Base-by-base conservation (phyloP, 345 rosid species). In the Eucalyptus albens region DNA sequence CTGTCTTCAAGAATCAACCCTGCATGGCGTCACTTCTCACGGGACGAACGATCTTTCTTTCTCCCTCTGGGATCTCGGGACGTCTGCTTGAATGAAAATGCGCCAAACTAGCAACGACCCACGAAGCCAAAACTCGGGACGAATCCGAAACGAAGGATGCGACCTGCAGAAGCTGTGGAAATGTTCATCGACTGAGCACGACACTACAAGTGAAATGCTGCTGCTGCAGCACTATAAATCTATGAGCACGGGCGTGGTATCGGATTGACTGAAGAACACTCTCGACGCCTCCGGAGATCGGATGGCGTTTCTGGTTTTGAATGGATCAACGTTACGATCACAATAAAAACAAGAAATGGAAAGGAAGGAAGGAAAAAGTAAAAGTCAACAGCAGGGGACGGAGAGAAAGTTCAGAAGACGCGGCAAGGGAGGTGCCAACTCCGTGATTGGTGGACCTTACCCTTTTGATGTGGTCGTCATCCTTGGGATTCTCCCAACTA, bases 381-480 rank as follows among this genome's bases (percentile, higher is more conserved):
- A 69, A 33, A 77, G 83, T 77, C 83, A 77, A 40, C 62, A 19
- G 47, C 50, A 27, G 37, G 85, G 60, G 50, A 77, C 42, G 6
- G 56, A 14, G 65, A 87, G 88, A 88, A 53, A 88, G 89, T 62
- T 62, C 49, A 22, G 9, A 87, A 19, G 55, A 83, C 29, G 88
- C 90, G 87, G 65, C 65, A 88, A 44, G 83, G 42, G 88, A 65
- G 91, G 91, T 82, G 90, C 80, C 88, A 51, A 87, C 72, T 83
- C 91, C 95, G 94, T 91, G 93, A 94, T 90, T 87, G 89, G 87
- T 87, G 92, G 88, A 67, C 89, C 87, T 89, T 37, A 37, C 67
- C 87, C 59, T 60, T 47, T 56, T 62, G 27, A 77, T n/a, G 44
- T 31, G 83, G 83, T 77, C 83, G 83, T 77, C 47, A 11, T 40